These are phyloP conservation scores for Cyclotella atomus DNA, from an alignment of 108 stramenopile genomes.

Conservation along the genomic window DNA sequence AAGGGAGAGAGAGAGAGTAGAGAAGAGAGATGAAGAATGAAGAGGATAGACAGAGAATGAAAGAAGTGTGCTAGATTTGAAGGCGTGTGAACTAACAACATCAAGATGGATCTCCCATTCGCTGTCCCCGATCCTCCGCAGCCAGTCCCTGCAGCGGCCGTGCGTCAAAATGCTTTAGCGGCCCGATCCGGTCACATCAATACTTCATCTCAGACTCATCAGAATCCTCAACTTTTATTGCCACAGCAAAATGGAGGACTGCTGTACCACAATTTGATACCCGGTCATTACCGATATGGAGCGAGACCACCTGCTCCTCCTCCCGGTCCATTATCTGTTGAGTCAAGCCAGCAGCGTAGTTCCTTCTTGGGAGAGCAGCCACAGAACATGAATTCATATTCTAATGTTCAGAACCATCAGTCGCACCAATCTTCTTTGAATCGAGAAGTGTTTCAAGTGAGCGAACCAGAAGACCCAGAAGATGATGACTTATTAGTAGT, in stretches of 20 bases:
- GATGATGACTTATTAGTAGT: constrained; percentile 48
- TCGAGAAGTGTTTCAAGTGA: constrained; percentile 23
- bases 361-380: background rate
- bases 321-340: constrained; percentile 32
- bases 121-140: constrained; percentile 16
- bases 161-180: background rate
- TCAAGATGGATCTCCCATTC: constrained; percentile 34
- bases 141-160: background rate
- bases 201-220: background rate
- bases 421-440: background rate
- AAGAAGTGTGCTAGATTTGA: too few relatives aligned
- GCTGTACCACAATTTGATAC: constrained; percentile 47
- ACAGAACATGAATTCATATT: background rate
- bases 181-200: background rate
- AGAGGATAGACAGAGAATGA: too few relatives aligned
- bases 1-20: too few relatives aligned
- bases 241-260: constrained; percentile 34
- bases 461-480: constrained; percentile 44
- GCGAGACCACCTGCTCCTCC: constrained; percentile 35
- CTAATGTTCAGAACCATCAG: constrained; percentile 8
- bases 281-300: constrained; percentile 50
- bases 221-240: background rate
- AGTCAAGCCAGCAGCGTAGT: constrained; percentile 7
- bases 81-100: background rate
- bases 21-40: too few relatives aligned